Evolutionary conservation across 371 early-diverging fungal genomes (phyloP).

Genomic region (Actinomortierella wolfii): DNA sequence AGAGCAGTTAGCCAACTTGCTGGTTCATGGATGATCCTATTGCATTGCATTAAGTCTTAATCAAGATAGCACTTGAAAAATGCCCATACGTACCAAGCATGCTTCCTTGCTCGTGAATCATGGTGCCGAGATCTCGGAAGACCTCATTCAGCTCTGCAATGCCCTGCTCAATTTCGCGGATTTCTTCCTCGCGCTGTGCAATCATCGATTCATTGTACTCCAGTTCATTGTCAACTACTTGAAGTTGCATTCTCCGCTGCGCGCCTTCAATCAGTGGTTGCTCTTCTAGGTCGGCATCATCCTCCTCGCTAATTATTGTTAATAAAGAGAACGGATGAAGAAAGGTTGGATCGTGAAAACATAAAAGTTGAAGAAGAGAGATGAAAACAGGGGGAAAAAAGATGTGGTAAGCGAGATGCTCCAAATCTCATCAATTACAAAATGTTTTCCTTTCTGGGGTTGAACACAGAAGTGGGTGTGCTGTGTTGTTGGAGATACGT

Average conservation of each 20-base stretch:
- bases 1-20: background rate
- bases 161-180: conserved; percentile 90
- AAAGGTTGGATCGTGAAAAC: background rate
- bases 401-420: background rate
- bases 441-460: no score
- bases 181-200: conserved; percentile 90
- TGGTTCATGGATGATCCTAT: conserved; percentile 1
- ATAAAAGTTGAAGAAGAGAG: background rate
- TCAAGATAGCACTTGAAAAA: conserved; percentile 3
- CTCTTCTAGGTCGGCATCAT: conserved; percentile 58
- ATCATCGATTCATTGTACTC: conserved; percentile 93
- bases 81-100: conserved; percentile 73
- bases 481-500: no score
- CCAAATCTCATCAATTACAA: no score
- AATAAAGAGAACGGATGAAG: background rate
- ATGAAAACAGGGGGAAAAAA: background rate
- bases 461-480: conserved; percentile 7
- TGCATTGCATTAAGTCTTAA: conserved; percentile 1
- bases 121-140: conserved; percentile 93
- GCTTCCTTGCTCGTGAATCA: conserved; percentile 95
- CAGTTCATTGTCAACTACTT: conserved; percentile 86
- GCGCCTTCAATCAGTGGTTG: conserved; percentile 66
- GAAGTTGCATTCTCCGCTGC: conserved; percentile 71
- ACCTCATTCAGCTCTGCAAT: conserved; percentile 94
- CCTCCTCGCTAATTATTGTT: conserved; percentile 46